A percentile compares a stretch with the other conserved stretches of the same genome.
These are phyloP conservation scores for Candida krabiensis DNA, from an alignment of 805 yeast genomes.

Conservation along the genomic window DNA sequence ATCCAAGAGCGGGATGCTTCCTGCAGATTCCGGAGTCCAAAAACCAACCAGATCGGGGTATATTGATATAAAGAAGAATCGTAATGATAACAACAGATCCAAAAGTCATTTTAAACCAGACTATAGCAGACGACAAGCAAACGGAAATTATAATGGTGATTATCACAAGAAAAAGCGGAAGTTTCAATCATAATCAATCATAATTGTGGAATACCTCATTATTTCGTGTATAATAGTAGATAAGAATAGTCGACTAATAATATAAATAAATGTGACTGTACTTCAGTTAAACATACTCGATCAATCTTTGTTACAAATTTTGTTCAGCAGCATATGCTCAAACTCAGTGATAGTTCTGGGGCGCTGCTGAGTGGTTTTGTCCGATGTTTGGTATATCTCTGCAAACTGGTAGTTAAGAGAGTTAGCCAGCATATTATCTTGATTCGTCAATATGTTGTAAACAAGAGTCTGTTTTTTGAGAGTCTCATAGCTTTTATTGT, in stretches of 20 bases:
- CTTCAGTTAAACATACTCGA: too few relatives aligned
- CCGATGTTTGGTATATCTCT: slow-evolving; percentile 8
- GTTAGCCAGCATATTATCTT: slow-evolving; percentile 20
- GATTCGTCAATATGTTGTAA: slow-evolving; percentile 16
- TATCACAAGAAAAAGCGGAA: not conserved
- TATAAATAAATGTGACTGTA: slow-evolving; percentile 1
- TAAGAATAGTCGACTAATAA: slow-evolving; percentile 1
- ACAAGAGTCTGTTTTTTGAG: slow-evolving; percentile 15
- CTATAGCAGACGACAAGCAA: too few relatives aligned
- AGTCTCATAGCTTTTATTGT: slow-evolving; percentile 9
- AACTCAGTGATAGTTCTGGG: slow-evolving; percentile 16
- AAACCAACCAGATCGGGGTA: slow-evolving; percentile 17
- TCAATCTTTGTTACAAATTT: slow-evolving; percentile 17
- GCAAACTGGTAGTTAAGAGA: slow-evolving; percentile 17
- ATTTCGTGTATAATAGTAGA: slow-evolving; percentile 1
- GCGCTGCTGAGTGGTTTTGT: not conserved
- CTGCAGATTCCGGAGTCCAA: slow-evolving; percentile 5
- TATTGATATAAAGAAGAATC: slow-evolving; percentile 7
- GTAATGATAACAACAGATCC: slow-evolving; percentile 3
- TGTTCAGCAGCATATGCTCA: slow-evolving; percentile 14
- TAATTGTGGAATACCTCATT: too few relatives aligned
- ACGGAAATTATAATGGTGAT: too few relatives aligned
- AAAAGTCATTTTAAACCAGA: slow-evolving; percentile 1
- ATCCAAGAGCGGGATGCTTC: slow-evolving; percentile 20
- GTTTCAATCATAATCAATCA: not conserved